Conservation (phyloP, 2,329 filamentous ascomycete genomes). For the Decorospora gaudefroyi region DNA sequence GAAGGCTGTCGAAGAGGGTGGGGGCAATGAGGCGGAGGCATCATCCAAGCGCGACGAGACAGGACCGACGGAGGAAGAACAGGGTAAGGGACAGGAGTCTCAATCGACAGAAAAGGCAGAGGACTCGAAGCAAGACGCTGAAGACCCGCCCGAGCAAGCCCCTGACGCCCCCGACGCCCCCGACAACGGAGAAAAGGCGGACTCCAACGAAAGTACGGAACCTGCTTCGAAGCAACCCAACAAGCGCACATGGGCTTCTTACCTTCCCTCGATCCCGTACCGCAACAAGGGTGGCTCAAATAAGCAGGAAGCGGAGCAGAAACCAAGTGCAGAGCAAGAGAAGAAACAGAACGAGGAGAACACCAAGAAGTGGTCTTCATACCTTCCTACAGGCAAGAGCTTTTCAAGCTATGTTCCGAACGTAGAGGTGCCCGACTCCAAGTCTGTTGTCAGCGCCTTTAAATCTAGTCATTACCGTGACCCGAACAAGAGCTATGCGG, state of each 20-base stretch:
- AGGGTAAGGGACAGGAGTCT: conserved; percentile 8
- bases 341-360: conserved; percentile 43
- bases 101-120: conserved; percentile 12
- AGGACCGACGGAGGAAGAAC: conserved; percentile 10
- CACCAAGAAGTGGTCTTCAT: conserved; percentile 53
- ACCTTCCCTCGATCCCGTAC: conserved; percentile 48
- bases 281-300: conserved; percentile 32
- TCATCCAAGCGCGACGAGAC: conserved; percentile 6
- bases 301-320: conserved; percentile 24
- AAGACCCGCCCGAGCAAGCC: conserved; percentile 40
- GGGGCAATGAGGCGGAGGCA: conserved; percentile 11
- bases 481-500: conserved; percentile 54
- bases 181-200: conserved; percentile 24
- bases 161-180: conserved; percentile 34
- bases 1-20: conserved; percentile 24
- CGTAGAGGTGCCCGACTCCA: conserved; percentile 43
- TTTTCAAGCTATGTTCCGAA: conserved; percentile 55
- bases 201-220: conserved; percentile 16
- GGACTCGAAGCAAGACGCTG: conserved; percentile 19
- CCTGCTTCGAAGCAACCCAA: conserved; percentile 20
- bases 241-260: conserved; percentile 48
- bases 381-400: conserved; percentile 54
- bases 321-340: conserved; percentile 34
- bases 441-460: conserved; percentile 52
- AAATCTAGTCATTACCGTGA: conserved; percentile 53